These are phyloP conservation scores for Ganoderma resinaceum DNA, from an alignment of 1,284 basidiomycete genomes.

Conservation along the genomic window DNA sequence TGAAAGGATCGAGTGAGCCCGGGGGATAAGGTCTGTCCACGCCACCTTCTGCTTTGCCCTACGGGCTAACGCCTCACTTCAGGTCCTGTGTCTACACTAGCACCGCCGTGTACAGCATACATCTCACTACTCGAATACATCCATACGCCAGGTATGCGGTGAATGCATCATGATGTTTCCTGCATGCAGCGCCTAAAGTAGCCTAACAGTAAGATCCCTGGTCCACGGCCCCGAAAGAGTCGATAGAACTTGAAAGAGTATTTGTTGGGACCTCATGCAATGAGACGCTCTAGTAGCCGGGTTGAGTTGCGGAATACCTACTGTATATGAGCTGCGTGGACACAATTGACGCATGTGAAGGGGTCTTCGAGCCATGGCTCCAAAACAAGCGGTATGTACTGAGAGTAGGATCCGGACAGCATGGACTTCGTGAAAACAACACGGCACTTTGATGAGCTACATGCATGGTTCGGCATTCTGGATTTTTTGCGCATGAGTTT, in stretches of 20 bases:
- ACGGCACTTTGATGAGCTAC: conserved; percentile 43
- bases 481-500: background rate
- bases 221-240: too few species aligned
- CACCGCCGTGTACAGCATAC: background rate
- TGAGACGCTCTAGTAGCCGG: too few species aligned
- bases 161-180: background rate
- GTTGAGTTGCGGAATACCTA: too few species aligned
- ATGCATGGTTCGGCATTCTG: too few species aligned
- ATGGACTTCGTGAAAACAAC: conserved; percentile 50
- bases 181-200: conserved; percentile 36
- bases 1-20: background rate
- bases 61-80: background rate
- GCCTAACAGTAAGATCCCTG: too few species aligned
- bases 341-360: too few species aligned
- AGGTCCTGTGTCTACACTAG: background rate
- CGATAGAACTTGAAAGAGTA: too few species aligned
- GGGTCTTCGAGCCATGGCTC: too few species aligned
- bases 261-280: too few species aligned
- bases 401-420: too few species aligned
- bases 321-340: too few species aligned
- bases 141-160: background rate
- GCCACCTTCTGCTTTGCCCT: background rate
- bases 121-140: background rate
- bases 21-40: background rate
- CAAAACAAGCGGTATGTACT: too few species aligned